Percentiles rank a stretch among this genome's conserved stretches.
These are phyloP conservation scores for Lyophyllum semitale DNA, from an alignment of 768 basidiomycete species.

Conservation along the genomic window DNA sequence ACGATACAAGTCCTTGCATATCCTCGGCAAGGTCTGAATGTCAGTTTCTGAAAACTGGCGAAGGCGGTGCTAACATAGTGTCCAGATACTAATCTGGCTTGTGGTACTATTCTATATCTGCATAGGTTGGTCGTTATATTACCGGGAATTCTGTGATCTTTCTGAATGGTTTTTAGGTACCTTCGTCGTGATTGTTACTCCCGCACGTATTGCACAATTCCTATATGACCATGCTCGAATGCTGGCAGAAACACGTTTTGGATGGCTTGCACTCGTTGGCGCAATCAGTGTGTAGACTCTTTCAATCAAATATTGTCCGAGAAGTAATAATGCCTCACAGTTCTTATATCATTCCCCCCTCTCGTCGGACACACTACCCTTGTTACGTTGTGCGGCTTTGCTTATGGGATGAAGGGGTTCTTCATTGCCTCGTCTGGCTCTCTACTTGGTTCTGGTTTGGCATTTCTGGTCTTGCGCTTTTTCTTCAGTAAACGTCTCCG, in stretches of 20 bases:
- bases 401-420: constrained; percentile 81
- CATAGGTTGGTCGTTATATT: constrained; percentile 30
- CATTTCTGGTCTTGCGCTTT: constrained; percentile 61
- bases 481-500: constrained; percentile 58
- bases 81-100: constrained; percentile 60
- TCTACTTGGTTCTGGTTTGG: constrained; percentile 61
- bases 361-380: constrained; percentile 69
- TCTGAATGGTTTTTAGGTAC: constrained; percentile 24
- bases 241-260: constrained; percentile 59
- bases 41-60: constrained; percentile 2
- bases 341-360: constrained; percentile 57
- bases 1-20: constrained; percentile 51
- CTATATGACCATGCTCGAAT: constrained; percentile 68
- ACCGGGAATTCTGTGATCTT: not conserved
- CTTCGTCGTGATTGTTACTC: constrained; percentile 55
- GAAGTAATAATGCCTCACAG: constrained; percentile 25
- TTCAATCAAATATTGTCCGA: constrained; percentile 1
- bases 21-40: constrained; percentile 53
- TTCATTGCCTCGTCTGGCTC: constrained; percentile 62
- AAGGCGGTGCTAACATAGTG: constrained; percentile 6
- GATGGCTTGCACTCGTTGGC: constrained; percentile 57
- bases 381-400: constrained; percentile 75
- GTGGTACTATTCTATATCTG: constrained; percentile 57
- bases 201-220: constrained; percentile 67
- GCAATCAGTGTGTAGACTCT: constrained; percentile 47